Evolutionary conservation across 2,329 filamentous ascomycete species (phyloP).

Genomic region (Trichoderma harzianum): DNA sequence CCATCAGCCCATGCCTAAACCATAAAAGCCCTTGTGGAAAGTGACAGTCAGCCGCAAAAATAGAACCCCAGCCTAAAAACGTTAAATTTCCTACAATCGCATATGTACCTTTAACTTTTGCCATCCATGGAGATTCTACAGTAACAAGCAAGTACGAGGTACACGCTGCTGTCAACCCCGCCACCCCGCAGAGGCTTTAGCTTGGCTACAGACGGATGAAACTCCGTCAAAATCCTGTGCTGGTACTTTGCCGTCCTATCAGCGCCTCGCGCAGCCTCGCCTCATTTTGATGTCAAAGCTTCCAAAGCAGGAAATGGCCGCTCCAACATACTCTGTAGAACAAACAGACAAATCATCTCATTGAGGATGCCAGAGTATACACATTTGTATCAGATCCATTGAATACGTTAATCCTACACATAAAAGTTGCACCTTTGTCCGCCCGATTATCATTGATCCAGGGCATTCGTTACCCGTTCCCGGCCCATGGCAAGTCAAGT

Average conservation of each 20-base stretch:
- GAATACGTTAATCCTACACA: slow-evolving; percentile 9
- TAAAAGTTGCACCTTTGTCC: background rate
- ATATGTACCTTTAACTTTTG: background rate
- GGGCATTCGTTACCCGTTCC: background rate
- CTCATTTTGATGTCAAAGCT: background rate
- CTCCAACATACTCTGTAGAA: no score
- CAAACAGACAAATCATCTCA: background rate
- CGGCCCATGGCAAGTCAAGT: background rate
- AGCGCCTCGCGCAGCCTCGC: background rate
- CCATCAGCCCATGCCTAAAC: background rate
- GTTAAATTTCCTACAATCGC: background rate
- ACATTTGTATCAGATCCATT: background rate
- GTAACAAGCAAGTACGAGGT: background rate
- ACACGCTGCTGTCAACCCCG: background rate
- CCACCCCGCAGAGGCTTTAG: background rate
- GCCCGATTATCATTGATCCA: slow-evolving; percentile 1
- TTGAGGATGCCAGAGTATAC: background rate
- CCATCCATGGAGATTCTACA: background rate
- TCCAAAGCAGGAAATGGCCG: background rate
- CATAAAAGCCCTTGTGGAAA: background rate
- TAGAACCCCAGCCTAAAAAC: background rate
- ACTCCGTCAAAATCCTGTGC: background rate
- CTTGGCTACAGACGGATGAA: background rate
- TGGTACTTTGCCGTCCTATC: background rate
- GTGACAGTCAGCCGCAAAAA: background rate